These are phyloP conservation scores for Gastrodia elata DNA, from an alignment of 106 monocot genomes.

Conservation along the genomic window DNA sequence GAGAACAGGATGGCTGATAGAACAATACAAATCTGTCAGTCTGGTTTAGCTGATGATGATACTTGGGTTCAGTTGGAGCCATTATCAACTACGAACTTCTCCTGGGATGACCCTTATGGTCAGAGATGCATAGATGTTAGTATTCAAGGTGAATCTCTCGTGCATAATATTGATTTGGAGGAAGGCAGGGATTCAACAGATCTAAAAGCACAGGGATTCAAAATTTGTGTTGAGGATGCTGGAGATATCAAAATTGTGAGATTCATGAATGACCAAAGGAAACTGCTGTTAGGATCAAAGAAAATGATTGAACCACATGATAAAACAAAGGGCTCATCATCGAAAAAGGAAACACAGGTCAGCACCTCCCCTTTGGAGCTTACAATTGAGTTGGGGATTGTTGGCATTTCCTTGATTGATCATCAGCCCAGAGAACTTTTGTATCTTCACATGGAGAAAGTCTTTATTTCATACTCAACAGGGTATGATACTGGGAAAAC, in stretches of 20 bases:
- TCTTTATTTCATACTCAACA: conserved; percentile 77
- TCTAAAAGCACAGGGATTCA: conserved; percentile 40
- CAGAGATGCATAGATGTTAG: conserved; percentile 48
- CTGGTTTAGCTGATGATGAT: conserved; percentile 57
- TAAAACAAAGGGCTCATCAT: conserved; percentile 11
- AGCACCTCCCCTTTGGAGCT: conserved; percentile 55
- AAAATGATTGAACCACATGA: conserved; percentile 16
- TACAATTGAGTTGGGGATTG: conserved; percentile 69
- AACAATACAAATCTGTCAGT: conserved; percentile 48
- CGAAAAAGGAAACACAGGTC: conserved; percentile 24
- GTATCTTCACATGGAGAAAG: conserved; percentile 75
- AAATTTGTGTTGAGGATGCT: conserved; percentile 35
- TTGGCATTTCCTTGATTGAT: conserved; percentile 85
- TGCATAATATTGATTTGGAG: conserved; percentile 51
- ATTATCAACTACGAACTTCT: conserved; percentile 60
- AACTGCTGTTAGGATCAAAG: conserved; percentile 11
- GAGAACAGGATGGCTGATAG: conserved; percentile 57
- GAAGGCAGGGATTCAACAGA: conserved; percentile 22
- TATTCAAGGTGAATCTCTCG: conserved; percentile 20
- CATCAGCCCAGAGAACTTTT: conserved; percentile 83
- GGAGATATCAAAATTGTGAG: conserved; percentile 54
- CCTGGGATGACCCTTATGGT: conserved; percentile 80
- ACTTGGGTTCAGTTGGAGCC: conserved; percentile 54
- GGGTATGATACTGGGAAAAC: conserved; percentile 69
- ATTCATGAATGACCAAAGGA: conserved; percentile 32